A percentile compares a stretch with the other conserved stretches of the same genome.
phyloP scores from a whole-genome alignment of 148 eudicot species.

The Rhododendron kiyosumense region DNA sequence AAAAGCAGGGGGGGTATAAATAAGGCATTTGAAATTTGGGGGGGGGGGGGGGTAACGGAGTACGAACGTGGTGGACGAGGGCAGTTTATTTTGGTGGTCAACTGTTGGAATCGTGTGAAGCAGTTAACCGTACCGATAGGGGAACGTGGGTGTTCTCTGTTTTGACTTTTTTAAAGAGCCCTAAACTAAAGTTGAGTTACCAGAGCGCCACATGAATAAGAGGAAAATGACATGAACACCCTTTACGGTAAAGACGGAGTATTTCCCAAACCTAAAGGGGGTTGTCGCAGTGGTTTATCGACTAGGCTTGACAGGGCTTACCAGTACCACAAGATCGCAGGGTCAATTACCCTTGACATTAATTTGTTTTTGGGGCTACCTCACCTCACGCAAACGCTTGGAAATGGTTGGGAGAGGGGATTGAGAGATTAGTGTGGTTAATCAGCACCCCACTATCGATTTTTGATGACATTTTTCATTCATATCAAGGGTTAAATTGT shows the following conservation, averaged over 20 bases:
- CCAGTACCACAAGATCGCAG: too few species aligned
- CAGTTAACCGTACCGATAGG: background rate
- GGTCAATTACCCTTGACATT: too few species aligned
- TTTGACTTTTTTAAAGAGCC: background rate
- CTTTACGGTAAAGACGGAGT: too few species aligned
- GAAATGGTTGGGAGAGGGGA: too few species aligned
- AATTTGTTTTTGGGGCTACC: too few species aligned
- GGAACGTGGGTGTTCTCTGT: background rate
- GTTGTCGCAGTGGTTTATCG: background rate
- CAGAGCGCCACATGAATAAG: background rate
- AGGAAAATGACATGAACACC: background rate
- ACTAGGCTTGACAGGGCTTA: too few species aligned
- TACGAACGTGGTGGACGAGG: conserved; percentile 1
- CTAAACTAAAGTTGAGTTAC: background rate
- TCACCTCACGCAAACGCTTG: too few species aligned
- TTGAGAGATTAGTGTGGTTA: too few species aligned
- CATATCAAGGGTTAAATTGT: background rate
- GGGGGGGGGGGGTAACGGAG: background rate
- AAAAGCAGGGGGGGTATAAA: background rate
- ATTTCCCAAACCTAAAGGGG: background rate
- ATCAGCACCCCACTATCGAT: background rate
- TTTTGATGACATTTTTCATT: background rate
- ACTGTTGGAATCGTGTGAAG: background rate
- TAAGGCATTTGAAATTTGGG: background rate
- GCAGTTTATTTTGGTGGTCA: background rate